Base-by-base conservation (phyloP, 192 early-diverging fungal species). In the Coemansia sp. region DNA sequence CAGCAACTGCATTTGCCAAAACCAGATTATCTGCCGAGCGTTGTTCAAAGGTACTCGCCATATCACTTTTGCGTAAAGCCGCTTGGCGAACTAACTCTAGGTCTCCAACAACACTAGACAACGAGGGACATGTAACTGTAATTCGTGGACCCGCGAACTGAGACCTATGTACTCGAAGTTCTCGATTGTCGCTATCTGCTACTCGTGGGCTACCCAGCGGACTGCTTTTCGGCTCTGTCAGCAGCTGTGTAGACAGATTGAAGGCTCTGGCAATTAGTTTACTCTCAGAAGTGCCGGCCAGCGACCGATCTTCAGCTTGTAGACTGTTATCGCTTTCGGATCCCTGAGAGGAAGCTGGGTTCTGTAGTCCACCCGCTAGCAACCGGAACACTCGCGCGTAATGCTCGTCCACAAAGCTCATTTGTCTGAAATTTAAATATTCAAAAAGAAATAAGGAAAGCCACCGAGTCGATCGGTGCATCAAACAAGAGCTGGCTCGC, bases 351-450 rank as follows among this genome's bases (percentile, higher is more conserved):
- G 4, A n/a, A 5, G 45, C 4, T n/a, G 9, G n/a, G n/a, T 12
- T 17, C n/a, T 5, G 45, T 23, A 24, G 58, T 14, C 37, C 38
- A 32, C 15, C 24, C 7, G 63, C 72, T 7, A 82, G 64, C 1
- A 71, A 24, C 55, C 58, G 60, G 15, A 82, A 60, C 27, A 82
- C 62, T 6, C 53, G 59, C 41, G 49, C 51, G 60, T 77, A 82
- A 37, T 82, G 80, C 41, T 82, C 75, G 64, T 73, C 72, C 3
- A 74, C 72, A 67, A 82, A 77, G 51, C 64, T 67, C 80, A 82
- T 82, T 72, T 59, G 25, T 27, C 25, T 4, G 25, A 27, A 27
- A 27, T 27, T 5, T 27, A 27, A 27, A 27, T 27, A 27, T 27
- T 27, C 4, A 27, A 27, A 27, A 27, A 27, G 25, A 27, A 27